These are phyloP conservation scores for Volvariella volvacea DNA, from an alignment of 1,284 basidiomycete genomes.

Conservation along the genomic window DNA sequence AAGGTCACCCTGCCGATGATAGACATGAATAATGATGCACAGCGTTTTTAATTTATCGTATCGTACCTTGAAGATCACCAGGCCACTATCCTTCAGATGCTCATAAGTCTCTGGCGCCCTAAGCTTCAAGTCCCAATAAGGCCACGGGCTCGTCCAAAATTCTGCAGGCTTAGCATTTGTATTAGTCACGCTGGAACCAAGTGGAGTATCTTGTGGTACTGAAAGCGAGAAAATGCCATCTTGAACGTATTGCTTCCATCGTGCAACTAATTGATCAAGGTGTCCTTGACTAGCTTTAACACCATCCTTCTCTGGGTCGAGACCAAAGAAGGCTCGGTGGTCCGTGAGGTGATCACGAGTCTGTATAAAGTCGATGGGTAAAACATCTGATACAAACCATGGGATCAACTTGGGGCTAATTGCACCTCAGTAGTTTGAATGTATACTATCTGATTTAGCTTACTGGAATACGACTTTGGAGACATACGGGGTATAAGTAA, in stretches of 20 bases:
- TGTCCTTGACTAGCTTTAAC: conserved; percentile 23
- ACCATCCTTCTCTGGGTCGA: conserved; percentile 14
- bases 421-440: not conserved
- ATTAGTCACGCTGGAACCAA: conserved; percentile 44
- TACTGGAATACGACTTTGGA: conserved; percentile 85
- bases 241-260: conserved; percentile 72
- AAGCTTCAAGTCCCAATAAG: conserved; percentile 76
- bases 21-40: not conserved
- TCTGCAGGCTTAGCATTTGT: conserved; percentile 36
- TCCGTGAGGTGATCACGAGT: conserved; percentile 51
- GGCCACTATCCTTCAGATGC: conserved; percentile 55
- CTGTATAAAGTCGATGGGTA: conserved; percentile 68
- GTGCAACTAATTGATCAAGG: conserved; percentile 55
- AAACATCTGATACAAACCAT: conserved; percentile 92
- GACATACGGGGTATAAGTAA: conserved; percentile 82
- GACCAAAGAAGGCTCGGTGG: conserved; percentile 48
- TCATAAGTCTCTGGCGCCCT: conserved; percentile 54
- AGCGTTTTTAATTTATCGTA: not conserved
- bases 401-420: conserved; percentile 81
- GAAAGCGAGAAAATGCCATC: conserved; percentile 71
- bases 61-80: conserved; percentile 88
- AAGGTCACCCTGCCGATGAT: conserved; percentile 65
- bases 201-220: conserved; percentile 56
- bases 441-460: conserved; percentile 21
- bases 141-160: conserved; percentile 83